Percentiles rank a stretch among this genome's conserved stretches.
Evolutionary conservation across 164 flowering plant species (phyloP).

Genomic region (Annona cherimola): DNA sequence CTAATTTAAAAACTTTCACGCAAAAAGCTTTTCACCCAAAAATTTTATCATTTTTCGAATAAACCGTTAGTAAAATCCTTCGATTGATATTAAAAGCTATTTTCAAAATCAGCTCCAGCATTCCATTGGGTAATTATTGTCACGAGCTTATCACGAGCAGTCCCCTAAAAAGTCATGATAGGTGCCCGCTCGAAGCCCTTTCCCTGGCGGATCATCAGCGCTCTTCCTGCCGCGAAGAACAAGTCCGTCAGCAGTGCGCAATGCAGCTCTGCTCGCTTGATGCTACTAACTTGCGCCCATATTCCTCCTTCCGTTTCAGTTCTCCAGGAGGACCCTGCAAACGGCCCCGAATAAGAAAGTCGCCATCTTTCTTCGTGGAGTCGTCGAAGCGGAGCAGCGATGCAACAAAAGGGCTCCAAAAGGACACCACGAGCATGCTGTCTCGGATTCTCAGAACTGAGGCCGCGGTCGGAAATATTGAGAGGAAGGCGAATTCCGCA

Average conservation of each 20-base stretch:
- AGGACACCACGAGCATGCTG: conserved; percentile 40
- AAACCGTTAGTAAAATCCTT: too few species aligned
- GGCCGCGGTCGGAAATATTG: conserved; percentile 56
- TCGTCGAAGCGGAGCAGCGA: conserved; percentile 30
- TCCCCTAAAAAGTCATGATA: too few species aligned
- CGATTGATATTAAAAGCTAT: too few species aligned
- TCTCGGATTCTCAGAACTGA: conserved; percentile 72
- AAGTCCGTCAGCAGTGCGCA: conserved; percentile 1
- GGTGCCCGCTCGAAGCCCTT: background rate
- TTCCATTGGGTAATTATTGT: too few species aligned
- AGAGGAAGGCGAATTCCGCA: conserved; percentile 53
- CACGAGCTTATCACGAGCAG: too few species aligned
- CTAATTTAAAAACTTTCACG: too few species aligned
- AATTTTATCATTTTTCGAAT: too few species aligned
- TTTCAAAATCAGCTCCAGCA: too few species aligned
- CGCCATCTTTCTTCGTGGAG: conserved; percentile 9
- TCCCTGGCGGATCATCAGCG: too few species aligned
- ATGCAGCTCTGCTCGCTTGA: conserved; percentile 14
- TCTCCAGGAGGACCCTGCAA: background rate
- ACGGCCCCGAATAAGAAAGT: conserved; percentile 3
- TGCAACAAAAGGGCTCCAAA: conserved; percentile 38
- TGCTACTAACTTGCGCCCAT: conserved; percentile 6
- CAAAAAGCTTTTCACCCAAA: too few species aligned
- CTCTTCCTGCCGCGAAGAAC: too few species aligned
- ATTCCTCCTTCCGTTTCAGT: conserved; percentile 8